Conservation (phyloP, 768 basidiomycete genomes). For the Tephrocybe sp. region DNA sequence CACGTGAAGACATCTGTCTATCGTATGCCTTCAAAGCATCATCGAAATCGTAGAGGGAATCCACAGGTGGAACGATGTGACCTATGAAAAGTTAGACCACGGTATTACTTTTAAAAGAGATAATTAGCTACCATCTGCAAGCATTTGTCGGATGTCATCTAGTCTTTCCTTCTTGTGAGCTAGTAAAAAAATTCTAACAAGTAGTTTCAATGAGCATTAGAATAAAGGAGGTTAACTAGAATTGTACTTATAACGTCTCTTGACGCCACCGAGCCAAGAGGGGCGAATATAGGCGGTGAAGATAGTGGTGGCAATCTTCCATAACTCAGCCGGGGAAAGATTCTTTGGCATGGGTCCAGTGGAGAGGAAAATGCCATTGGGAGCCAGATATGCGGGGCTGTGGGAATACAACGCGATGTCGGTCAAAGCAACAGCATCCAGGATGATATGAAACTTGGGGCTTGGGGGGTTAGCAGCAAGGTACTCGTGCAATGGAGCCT, state of each 20-base stretch:
- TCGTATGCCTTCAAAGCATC: slow-evolving; percentile 63
- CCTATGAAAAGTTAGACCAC: slow-evolving; percentile 26
- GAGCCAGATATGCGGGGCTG: slow-evolving; percentile 51
- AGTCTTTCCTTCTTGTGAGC: slow-evolving; percentile 32
- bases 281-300: slow-evolving; percentile 37
- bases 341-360: slow-evolving; percentile 44
- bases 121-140: slow-evolving; percentile 39
- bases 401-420: slow-evolving; percentile 48
- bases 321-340: slow-evolving; percentile 26
- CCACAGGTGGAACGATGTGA: slow-evolving; percentile 51
- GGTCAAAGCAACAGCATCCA: slow-evolving; percentile 54
- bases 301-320: slow-evolving; percentile 28
- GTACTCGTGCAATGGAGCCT: slow-evolving; percentile 43
- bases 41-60: slow-evolving; percentile 56
- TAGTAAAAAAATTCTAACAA: slow-evolving; percentile 30
- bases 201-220: neutral
- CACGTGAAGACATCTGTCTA: slow-evolving; percentile 48
- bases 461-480: slow-evolving; percentile 42
- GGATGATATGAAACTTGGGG: slow-evolving; percentile 52
- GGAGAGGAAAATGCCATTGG: slow-evolving; percentile 50
- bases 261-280: slow-evolving; percentile 49
- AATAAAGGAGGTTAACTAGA: neutral
- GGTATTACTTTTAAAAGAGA: neutral
- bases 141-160: slow-evolving; percentile 29
- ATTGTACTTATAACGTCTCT: slow-evolving; percentile 44